A percentile compares a stretch with the other conserved stretches of the same genome.
Conservation (phyloP, 192 early-diverging fungal genomes). For the Coemansia brasiliensis region DNA sequence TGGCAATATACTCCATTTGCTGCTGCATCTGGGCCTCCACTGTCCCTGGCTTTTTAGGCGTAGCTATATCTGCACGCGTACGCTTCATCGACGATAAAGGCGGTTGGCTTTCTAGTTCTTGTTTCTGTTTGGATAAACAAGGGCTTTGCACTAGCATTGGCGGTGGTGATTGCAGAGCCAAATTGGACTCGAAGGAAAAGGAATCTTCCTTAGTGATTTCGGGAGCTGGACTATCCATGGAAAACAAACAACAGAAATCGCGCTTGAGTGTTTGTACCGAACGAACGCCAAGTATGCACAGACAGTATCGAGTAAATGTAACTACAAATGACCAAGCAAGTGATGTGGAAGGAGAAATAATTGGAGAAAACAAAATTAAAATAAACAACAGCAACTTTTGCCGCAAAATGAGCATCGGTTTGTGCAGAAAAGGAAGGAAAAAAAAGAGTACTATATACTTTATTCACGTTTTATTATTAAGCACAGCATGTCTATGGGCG, state of each 20-base stretch:
- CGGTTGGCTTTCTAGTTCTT: background rate
- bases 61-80: slow-evolving; percentile 44
- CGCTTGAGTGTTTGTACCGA: slow-evolving; percentile 10
- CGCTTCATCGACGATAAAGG: slow-evolving; percentile 27
- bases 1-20: slow-evolving; percentile 31
- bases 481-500: background rate
- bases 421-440: slow-evolving; percentile 4
- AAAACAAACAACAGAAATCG: slow-evolving; percentile 10
- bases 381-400: slow-evolving; percentile 23
- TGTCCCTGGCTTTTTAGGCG: slow-evolving; percentile 33
- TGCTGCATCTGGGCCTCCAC: slow-evolving; percentile 28
- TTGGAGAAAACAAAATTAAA: slow-evolving; percentile 12
- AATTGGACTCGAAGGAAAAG: slow-evolving; percentile 11
- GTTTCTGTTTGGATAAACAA: too few relatives aligned
- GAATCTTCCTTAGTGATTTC: background rate
- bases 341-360: slow-evolving; percentile 23
- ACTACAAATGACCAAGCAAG: slow-evolving; percentile 7
- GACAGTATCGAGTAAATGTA: slow-evolving; percentile 1
- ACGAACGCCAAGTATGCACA: slow-evolving; percentile 10
- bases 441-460: too few relatives aligned
- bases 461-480: background rate
- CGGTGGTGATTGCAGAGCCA: slow-evolving; percentile 33
- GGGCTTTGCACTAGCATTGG: slow-evolving; percentile 33
- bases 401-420: slow-evolving; percentile 16
- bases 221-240: background rate